phyloP scores from a whole-genome alignment of 2,329 filamentous ascomycete genomes.

The Xylariaceae sp. region DNA sequence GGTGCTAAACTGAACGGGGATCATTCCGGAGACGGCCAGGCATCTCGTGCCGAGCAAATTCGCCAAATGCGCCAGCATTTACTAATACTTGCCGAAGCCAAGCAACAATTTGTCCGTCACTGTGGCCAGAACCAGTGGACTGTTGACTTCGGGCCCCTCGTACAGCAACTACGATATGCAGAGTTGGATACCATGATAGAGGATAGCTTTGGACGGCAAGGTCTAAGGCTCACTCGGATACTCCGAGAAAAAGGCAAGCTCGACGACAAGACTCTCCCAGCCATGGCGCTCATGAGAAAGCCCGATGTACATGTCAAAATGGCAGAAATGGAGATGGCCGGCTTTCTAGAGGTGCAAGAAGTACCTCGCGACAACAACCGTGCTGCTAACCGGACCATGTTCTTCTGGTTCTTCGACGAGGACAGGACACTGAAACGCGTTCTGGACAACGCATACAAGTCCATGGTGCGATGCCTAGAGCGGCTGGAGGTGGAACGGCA shows the following conservation, averaged over 20 bases:
- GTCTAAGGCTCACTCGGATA: constrained; percentile 79
- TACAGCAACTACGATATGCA: constrained; percentile 64
- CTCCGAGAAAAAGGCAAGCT: constrained; percentile 83
- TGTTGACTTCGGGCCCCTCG: constrained; percentile 73
- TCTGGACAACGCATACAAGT: constrained; percentile 80
- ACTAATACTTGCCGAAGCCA: constrained; percentile 66
- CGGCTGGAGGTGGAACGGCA: constrained; percentile 72
- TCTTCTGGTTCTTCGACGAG: constrained; percentile 86
- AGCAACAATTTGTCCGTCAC: constrained; percentile 63
- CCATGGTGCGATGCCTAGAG: constrained; percentile 80
- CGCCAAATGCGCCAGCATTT: constrained; percentile 68
- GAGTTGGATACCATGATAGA: constrained; percentile 81
- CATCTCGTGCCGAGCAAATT: constrained; percentile 44
- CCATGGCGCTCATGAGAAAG: constrained; percentile 76
- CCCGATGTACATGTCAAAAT: constrained; percentile 81
- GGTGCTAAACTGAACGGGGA: constrained; percentile 30
- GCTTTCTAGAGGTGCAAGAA: constrained; percentile 88
- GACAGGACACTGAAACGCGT: constrained; percentile 66
- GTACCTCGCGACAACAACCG: constrained; percentile 83
- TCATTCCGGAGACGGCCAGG: constrained; percentile 46
- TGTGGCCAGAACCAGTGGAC: constrained; percentile 72
- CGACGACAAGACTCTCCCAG: constrained; percentile 86
- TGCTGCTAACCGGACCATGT: constrained; percentile 77
- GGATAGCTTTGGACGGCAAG: constrained; percentile 69
- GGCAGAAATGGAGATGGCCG: constrained; percentile 78